phyloP scores from a whole-genome alignment of 768 basidiomycete genomes.

The Pleurotus giganteus region DNA sequence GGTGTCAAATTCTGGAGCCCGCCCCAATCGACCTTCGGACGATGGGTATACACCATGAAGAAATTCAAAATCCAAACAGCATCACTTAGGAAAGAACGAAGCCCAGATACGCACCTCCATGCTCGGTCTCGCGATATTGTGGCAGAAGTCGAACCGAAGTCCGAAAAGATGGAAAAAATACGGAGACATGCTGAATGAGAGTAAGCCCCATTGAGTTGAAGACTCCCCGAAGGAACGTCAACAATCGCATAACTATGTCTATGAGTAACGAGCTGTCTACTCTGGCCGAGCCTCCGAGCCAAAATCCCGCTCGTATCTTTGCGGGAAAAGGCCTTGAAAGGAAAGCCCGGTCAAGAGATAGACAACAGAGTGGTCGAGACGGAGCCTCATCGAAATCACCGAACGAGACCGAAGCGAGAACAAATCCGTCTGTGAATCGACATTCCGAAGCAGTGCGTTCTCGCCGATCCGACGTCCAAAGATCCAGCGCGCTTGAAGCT shows the following conservation, averaged over 20 bases:
- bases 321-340: conserved; percentile 48
- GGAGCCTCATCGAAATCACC: conserved; percentile 32
- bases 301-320: conserved; percentile 74
- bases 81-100: conserved; percentile 43
- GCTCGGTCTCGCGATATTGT: conserved; percentile 4
- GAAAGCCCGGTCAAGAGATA: conserved; percentile 27
- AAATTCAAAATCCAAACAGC: conserved; percentile 74
- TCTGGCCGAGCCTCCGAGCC: conserved; percentile 39
- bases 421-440: conserved; percentile 12
- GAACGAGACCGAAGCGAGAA: conserved; percentile 7
- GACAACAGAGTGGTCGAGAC: conserved; percentile 60
- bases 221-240: conserved; percentile 34
- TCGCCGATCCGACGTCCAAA: conserved; percentile 44
- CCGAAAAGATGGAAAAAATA: conserved; percentile 55
- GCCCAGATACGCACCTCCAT: conserved; percentile 16
- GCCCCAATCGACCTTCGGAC: conserved; percentile 36
- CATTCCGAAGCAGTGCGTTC: conserved; percentile 38
- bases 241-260: conserved; percentile 88
- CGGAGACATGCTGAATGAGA: conserved; percentile 60
- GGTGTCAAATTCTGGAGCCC: conserved; percentile 79
- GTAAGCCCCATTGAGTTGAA: conserved; percentile 93
- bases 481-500: conserved; percentile 70
- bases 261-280: conserved; percentile 70
- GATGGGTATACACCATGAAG: conserved; percentile 84
- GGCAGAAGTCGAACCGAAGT: conserved; percentile 46